Conservation (phyloP, 352 stramenopile genomes). For the Globisporangium sylvaticum region DNA sequence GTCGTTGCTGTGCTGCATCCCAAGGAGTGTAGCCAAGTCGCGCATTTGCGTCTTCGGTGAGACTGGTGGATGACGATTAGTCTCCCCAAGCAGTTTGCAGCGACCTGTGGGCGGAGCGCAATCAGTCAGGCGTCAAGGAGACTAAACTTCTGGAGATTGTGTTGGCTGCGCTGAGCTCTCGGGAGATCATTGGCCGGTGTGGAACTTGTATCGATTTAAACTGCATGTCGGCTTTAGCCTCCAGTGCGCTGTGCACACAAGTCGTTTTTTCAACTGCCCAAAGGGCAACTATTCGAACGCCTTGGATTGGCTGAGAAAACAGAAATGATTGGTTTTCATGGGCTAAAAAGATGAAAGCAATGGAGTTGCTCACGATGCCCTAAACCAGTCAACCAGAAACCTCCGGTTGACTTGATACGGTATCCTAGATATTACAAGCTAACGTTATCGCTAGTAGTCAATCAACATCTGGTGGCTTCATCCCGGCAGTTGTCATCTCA, state of each 20-base stretch:
- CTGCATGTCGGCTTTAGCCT: no score
- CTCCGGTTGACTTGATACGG: no score
- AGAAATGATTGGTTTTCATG: background rate
- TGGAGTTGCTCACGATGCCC: no score
- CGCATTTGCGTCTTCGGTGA: background rate
- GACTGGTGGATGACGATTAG: background rate
- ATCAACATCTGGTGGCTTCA: background rate
- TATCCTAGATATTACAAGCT: background rate
- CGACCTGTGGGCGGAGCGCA: background rate
- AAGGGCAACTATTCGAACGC: background rate
- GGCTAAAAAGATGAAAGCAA: background rate
- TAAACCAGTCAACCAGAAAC: no score
- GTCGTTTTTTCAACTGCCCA: background rate
- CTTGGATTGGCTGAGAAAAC: background rate
- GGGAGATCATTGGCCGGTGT: background rate
- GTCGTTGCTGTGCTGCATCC: background rate
- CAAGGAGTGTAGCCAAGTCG: background rate
- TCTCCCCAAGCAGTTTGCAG: background rate
- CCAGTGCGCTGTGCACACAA: no score
- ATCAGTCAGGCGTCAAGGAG: background rate
- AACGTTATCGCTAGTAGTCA: background rate
- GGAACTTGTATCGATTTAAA: background rate
- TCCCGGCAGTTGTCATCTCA: background rate
- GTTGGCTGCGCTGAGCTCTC: background rate
- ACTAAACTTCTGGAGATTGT: background rate